phyloP scores from a whole-genome alignment of 2,329 filamentous ascomycete genomes.

The Sporothrix schenckii region DNA sequence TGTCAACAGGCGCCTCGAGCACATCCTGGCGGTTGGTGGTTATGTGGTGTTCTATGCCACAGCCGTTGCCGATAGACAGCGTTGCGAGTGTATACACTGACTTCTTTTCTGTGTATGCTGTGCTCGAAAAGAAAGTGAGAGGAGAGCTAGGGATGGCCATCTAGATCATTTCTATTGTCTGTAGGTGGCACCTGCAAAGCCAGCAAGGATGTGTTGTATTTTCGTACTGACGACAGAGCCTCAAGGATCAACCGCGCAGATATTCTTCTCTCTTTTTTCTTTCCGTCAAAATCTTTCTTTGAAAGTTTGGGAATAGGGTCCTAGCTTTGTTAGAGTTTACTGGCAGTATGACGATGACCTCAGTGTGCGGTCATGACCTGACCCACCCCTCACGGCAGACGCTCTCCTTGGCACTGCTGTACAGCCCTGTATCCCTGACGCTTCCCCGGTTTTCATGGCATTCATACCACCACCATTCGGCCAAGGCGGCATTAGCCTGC shows the following conservation, averaged over 20 bases:
- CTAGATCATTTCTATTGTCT: no score
- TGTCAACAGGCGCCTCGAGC: not conserved
- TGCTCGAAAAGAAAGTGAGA: no score
- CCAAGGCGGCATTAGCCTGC: not conserved
- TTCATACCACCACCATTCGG: not conserved
- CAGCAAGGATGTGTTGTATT: no score
- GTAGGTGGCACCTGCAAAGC: no score
- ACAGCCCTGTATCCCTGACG: not conserved
- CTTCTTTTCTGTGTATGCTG: no score
- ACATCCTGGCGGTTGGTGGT: not conserved
- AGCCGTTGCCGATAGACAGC: not conserved
- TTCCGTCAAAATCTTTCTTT: not conserved
- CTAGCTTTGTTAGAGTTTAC: no score
- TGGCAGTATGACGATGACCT: not conserved
- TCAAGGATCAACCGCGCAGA: no score
- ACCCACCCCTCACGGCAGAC: not conserved
- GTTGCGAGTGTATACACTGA: not conserved
- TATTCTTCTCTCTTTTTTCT: not conserved
- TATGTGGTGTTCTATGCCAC: not conserved
- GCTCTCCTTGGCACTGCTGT: constrained; percentile 21
- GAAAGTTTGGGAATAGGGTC: no score
- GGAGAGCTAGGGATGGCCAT: no score
- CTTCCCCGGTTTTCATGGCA: not conserved
- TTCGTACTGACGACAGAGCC: no score
- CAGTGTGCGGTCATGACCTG: not conserved